Conservation (phyloP, 257 asterid species). For the Solanum ossicruentum region DNA sequence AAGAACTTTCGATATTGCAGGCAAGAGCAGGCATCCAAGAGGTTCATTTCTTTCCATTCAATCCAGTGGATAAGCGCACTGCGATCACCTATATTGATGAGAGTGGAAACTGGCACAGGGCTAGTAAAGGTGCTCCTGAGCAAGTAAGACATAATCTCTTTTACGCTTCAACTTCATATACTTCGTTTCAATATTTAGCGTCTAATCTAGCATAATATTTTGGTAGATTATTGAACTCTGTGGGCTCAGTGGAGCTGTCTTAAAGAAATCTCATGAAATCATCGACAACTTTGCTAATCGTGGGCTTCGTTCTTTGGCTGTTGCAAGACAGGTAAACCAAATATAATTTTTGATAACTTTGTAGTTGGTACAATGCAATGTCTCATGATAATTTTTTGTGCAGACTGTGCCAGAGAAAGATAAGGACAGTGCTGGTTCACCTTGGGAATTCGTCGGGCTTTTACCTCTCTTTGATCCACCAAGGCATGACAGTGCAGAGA, state of each 20-base stretch:
- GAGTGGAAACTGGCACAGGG: conserved; percentile 48
- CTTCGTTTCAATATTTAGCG: not conserved
- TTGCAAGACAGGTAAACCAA: conserved; percentile 37
- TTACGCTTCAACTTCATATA: not conserved
- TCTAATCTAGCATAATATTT: not conserved
- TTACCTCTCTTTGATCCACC: conserved; percentile 65
- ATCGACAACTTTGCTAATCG: conserved; percentile 55
- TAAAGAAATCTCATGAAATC: conserved; percentile 33
- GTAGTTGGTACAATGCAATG: not conserved
- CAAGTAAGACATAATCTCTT: conserved; percentile 19
- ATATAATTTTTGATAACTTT: not conserved
- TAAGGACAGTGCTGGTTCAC: conserved; percentile 32
- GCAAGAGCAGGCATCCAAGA: conserved; percentile 55
- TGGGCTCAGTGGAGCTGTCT: conserved; percentile 21
- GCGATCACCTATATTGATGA: conserved; percentile 47
- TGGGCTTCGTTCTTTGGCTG: conserved; percentile 63
- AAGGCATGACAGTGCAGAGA: conserved; percentile 70
- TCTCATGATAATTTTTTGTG: not conserved
- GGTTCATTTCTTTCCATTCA: conserved; percentile 58
- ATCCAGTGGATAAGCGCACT: conserved; percentile 63
- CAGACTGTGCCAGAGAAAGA: conserved; percentile 35
- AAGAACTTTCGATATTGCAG: conserved; percentile 2
- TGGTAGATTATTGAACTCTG: conserved; percentile 46
- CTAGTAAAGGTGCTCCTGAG: conserved; percentile 72
- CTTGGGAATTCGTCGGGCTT: conserved; percentile 62